These are phyloP conservation scores for Albifimbria verrucaria DNA, from an alignment of 2,329 filamentous ascomycete genomes.

Conservation along the genomic window DNA sequence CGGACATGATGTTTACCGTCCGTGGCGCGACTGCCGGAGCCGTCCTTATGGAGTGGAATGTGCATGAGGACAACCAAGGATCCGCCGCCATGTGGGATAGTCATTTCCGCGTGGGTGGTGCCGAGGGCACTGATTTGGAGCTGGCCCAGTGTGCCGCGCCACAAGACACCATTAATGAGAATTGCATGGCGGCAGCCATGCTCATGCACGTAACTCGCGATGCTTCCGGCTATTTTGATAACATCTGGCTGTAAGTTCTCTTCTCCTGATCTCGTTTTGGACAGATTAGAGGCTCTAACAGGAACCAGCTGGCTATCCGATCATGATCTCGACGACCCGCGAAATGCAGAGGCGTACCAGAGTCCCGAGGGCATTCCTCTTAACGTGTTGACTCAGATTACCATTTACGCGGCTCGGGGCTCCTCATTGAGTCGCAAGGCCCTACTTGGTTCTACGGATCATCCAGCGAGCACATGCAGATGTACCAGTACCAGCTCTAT, in stretches of 20 bases:
- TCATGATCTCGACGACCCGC: conserved; percentile 35
- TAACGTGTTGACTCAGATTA: conserved; percentile 19
- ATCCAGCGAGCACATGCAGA: conserved; percentile 42
- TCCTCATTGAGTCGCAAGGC: conserved; percentile 26
- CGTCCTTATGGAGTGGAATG: conserved; percentile 51
- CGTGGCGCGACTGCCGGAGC: conserved; percentile 65
- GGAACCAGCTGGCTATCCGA: conserved; percentile 56
- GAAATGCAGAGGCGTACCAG: conserved; percentile 37
- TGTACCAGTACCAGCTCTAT: conserved; percentile 47
- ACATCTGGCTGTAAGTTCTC: conserved; percentile 47
- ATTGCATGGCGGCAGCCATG: conserved; percentile 58
- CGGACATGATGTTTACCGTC: conserved; percentile 65
- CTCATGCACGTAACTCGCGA: conserved; percentile 41
- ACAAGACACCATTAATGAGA: conserved; percentile 44
- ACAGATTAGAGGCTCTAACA: neutral
- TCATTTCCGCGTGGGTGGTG: conserved; percentile 73
- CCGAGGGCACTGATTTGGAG: conserved; percentile 62
- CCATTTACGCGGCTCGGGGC: conserved; percentile 29
- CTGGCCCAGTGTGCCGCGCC: conserved; percentile 54
- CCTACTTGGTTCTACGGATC: conserved; percentile 36
- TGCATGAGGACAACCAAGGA: conserved; percentile 63
- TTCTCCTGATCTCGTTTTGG: neutral
- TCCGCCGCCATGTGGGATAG: conserved; percentile 13
- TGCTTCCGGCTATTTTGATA: conserved; percentile 47
- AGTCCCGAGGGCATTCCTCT: conserved; percentile 32